phyloP scores from a whole-genome alignment of 2,329 filamentous ascomycete species.

The Epichloe uncinata region DNA sequence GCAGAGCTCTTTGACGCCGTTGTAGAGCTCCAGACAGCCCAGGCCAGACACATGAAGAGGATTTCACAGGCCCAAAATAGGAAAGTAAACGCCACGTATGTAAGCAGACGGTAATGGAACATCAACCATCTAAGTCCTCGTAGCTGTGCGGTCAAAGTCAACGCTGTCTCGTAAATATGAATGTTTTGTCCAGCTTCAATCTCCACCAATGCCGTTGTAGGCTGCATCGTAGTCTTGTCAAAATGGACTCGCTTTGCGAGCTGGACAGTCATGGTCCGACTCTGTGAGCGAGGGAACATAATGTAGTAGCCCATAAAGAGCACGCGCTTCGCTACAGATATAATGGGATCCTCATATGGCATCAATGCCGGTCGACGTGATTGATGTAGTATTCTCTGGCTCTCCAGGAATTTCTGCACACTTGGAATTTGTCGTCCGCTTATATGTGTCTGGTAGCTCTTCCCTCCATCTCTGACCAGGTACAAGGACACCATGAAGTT shows the following conservation, averaged over 20 bases:
- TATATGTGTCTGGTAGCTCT: not conserved
- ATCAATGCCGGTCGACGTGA: constrained; percentile 66
- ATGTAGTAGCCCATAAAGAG: constrained; percentile 57
- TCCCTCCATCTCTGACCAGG: constrained; percentile 35
- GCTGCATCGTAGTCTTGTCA: constrained; percentile 23
- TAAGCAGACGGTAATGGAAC: constrained; percentile 65
- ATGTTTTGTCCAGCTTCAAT: constrained; percentile 55
- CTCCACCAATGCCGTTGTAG: constrained; percentile 42
- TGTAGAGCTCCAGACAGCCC: constrained; percentile 39
- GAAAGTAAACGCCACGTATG: constrained; percentile 53
- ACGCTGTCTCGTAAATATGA: constrained; percentile 59
- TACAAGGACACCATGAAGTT: constrained; percentile 91
- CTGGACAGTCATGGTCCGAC: constrained; percentile 46
- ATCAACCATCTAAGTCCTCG: constrained; percentile 71
- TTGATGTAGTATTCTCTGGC: constrained; percentile 35
- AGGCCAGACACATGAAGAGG: constrained; percentile 50
- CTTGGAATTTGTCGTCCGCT: constrained; percentile 1
- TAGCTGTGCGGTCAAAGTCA: constrained; percentile 63
- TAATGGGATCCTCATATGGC: constrained; percentile 61
- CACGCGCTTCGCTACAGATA: constrained; percentile 47
- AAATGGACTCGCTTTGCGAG: constrained; percentile 69
- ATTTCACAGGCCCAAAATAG: constrained; percentile 71
- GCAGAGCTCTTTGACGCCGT: constrained; percentile 8
- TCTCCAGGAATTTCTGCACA: constrained; percentile 23
- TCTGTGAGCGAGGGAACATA: constrained; percentile 50